phyloP scores from a whole-genome alignment of 2,329 filamentous ascomycete genomes.

The Lasiodiplodia gonubiensis region DNA sequence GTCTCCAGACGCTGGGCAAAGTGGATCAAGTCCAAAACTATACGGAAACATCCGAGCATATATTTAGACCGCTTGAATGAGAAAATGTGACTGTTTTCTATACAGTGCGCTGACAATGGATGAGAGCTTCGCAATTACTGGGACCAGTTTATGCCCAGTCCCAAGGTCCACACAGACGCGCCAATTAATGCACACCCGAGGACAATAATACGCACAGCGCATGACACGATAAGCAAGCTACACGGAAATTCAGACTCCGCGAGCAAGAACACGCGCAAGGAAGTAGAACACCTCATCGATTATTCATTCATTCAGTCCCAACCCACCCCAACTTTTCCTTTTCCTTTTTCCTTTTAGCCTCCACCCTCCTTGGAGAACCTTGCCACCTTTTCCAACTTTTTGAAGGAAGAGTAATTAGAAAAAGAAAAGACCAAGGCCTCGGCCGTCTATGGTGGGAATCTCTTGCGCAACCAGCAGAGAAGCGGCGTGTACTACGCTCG shows the following conservation, averaged over 20 bases:
- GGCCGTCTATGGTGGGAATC: conserved; percentile 12
- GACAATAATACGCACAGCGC: neutral
- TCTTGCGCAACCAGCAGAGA: conserved; percentile 12
- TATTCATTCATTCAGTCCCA: neutral
- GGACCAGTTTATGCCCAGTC: too few species aligned
- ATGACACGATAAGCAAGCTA: neutral
- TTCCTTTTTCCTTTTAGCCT: neutral
- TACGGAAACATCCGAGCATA: neutral
- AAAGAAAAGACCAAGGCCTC: conserved; percentile 3
- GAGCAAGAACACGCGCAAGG: neutral
- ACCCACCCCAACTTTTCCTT: neutral
- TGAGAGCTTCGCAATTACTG: neutral
- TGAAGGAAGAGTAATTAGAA: neutral
- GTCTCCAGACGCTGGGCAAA: neutral
- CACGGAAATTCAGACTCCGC: neutral
- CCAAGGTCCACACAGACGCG: too few species aligned
- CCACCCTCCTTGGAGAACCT: neutral
- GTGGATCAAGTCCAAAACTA: neutral
- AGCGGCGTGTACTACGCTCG: conserved; percentile 22
- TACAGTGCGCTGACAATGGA: neutral
- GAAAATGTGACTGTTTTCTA: neutral
- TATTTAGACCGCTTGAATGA: neutral
- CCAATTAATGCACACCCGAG: neutral
- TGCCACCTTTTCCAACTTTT: neutral
- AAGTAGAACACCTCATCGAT: neutral